Evolutionary conservation across 2,329 filamentous ascomycete species (phyloP), one percentile per base, ranked within the genome.

Genomic region (Emergomyces pasteurianus): DNA sequence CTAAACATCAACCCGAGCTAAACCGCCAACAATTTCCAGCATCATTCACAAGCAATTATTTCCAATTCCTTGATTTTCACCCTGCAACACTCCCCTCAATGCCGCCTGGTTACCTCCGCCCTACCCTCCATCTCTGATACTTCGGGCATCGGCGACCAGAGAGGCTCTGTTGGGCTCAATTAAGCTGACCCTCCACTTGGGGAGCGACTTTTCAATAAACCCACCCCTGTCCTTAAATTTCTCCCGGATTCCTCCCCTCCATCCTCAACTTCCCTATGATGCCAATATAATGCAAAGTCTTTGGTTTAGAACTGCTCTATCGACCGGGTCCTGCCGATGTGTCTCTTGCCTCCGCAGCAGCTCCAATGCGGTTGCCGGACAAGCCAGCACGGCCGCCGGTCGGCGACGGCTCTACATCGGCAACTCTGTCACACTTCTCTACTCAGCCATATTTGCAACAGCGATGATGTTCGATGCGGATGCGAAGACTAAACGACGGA

Each of bases 371-470:
- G 64, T 76, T 28, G 67, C 74, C 26, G 73, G 71, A 57, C 70
- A 72, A 60, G 65, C 72, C 49, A 63, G 71, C 38, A 68, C 72
- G 40, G 70, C 72, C 23, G 70, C 75, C 28, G 72, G 72, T 61
- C 72, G 71, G 57, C 70, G 69, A 65, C 70, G 72, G 38, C 67
- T 78, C 59, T 70, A 73, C 26, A 67, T 77, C 58, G 74, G 72
- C n/a, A 76, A 78, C 63, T 72, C 74, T 0, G 68, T 76, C 31
- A 77, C 75, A 0, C 70, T 72, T n/a, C 67, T 77, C n/a, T 76
- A 77, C 64, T 74, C 73, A 10, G 74, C 74, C 54, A 73, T 78
- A 21, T 76, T 77, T 52, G 75, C 73, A 7, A 71, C 70, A 9
- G 75, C 76, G 18, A 70, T 75, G 26, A 67, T 77, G 40, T 71